Conservation (phyloP, 768 basidiomycete species). For the Hydnomerulius pinastri region DNA sequence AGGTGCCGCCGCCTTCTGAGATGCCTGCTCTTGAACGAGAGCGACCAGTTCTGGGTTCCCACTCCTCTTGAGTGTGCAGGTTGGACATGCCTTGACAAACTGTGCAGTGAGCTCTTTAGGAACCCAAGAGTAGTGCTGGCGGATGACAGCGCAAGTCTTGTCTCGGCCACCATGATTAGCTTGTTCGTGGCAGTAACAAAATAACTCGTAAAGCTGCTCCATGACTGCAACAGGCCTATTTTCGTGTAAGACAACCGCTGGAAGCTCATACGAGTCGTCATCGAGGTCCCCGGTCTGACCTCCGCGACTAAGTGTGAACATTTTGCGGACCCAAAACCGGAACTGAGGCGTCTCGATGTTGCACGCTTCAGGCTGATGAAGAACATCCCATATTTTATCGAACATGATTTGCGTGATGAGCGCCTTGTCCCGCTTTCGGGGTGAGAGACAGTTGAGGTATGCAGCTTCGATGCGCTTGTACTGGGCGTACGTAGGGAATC, state of each 20-base stretch:
- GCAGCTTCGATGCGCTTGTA: conserved; percentile 59
- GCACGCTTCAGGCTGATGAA: conserved; percentile 51
- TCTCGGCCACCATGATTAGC: conserved; percentile 77
- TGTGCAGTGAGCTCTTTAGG: conserved; percentile 81
- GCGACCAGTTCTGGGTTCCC: conserved; percentile 28
- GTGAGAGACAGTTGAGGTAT: conserved; percentile 61
- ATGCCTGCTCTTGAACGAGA: conserved; percentile 7
- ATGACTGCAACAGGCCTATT: conserved; percentile 72
- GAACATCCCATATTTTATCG: conserved; percentile 70
- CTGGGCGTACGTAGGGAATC: conserved; percentile 62
- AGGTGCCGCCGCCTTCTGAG: not conserved
- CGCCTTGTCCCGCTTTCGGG: conserved; percentile 64
- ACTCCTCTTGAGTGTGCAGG: conserved; percentile 55
- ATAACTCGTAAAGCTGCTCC: conserved; percentile 77
- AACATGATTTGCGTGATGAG: conserved; percentile 72
- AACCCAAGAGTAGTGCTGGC: conserved; percentile 77
- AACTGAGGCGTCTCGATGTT: conserved; percentile 63
- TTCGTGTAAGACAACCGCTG: conserved; percentile 66
- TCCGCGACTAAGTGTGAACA: conserved; percentile 57
- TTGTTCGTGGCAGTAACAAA: conserved; percentile 71
- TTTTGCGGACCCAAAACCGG: conserved; percentile 83
- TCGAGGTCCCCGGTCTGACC: conserved; percentile 19
- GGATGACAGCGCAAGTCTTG: conserved; percentile 68
- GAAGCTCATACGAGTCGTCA: conserved; percentile 12
- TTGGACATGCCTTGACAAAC: conserved; percentile 80